Evolutionary conservation across 2,329 filamentous ascomycete genomes (phyloP).

Genomic region (Zasmidium cellare): DNA sequence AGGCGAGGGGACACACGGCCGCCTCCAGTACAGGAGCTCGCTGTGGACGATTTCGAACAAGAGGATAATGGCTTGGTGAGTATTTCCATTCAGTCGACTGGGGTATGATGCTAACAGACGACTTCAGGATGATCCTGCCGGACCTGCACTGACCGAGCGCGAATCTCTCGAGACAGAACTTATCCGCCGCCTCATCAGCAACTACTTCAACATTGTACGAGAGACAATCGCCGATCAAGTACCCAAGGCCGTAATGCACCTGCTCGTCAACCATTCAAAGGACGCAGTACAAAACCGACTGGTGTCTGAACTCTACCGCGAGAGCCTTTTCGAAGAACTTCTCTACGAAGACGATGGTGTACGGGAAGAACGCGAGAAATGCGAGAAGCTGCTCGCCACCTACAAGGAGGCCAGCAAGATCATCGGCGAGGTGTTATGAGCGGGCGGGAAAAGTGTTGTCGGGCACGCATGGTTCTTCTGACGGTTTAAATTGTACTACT

Average conservation of each 20-base stretch:
- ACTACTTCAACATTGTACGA: conserved; percentile 98
- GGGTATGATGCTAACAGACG: conserved; percentile 1
- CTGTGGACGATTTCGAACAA: conserved; percentile 57
- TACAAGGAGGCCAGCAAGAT: conserved; percentile 98
- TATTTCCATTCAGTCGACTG: neutral
- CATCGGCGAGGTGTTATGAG: conserved; percentile 87
- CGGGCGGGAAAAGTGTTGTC: neutral
- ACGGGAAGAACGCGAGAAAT: conserved; percentile 97
- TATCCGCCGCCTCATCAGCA: conserved; percentile 92
- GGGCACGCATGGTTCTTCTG: neutral
- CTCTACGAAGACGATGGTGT: conserved; percentile 97
- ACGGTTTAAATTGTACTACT: conserved; percentile 5
- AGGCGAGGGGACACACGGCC: conserved; percentile 65
- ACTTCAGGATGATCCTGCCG: conserved; percentile 30
- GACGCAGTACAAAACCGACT: conserved; percentile 96
- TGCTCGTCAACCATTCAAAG: conserved; percentile 97
- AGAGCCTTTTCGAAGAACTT: conserved; percentile 87
- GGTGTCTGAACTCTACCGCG: conserved; percentile 93
- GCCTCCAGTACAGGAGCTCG: conserved; percentile 26
- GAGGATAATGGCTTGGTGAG: conserved; percentile 31
- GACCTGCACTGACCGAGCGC: conserved; percentile 84
- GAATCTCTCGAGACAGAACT: conserved; percentile 97
- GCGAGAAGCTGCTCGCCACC: conserved; percentile 89
- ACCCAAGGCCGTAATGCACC: conserved; percentile 97
- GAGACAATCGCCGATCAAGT: conserved; percentile 99